phyloP scores from a whole-genome alignment of 2,329 filamentous ascomycete genomes.

The Aschersonia sp. region DNA sequence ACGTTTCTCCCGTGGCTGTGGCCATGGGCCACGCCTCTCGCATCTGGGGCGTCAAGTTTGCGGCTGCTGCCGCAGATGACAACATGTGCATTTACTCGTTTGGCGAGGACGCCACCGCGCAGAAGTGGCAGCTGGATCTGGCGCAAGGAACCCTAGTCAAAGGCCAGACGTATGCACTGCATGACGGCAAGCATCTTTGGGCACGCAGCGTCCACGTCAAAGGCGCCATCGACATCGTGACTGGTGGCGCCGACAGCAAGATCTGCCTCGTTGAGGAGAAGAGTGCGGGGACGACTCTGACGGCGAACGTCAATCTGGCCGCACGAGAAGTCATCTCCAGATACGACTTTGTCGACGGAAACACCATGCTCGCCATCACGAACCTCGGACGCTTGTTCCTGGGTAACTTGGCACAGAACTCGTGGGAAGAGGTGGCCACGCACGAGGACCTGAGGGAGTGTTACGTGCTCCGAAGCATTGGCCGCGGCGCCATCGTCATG shows the following conservation, averaged over 20 bases:
- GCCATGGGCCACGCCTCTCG: conserved; percentile 78
- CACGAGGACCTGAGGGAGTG: conserved; percentile 29
- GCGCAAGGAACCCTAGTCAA: conserved; percentile 28
- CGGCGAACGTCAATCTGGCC: conserved; percentile 17
- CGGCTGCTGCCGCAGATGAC: conserved; percentile 4
- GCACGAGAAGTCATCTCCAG: conserved; percentile 36
- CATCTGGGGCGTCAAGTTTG: conserved; percentile 76
- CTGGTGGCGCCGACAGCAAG: conserved; percentile 75
- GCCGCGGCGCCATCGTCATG: conserved; percentile 25
- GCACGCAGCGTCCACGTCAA: conserved; percentile 36
- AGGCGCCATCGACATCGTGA: conserved; percentile 36
- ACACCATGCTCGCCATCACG: conserved; percentile 39
- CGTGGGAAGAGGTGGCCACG: conserved; percentile 28
- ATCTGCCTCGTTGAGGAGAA: conserved; percentile 30
- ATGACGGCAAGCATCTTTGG: conserved; percentile 88
- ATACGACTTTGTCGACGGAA: conserved; percentile 46
- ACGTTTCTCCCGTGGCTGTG: conserved; percentile 41
- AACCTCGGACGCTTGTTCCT: conserved; percentile 45
- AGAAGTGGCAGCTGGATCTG: conserved; percentile 46
- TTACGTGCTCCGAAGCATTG: conserved; percentile 28
- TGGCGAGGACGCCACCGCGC: conserved; percentile 69
- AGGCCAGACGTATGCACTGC: conserved; percentile 42
- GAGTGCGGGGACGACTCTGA: conserved; percentile 3
- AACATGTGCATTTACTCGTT: conserved; percentile 48
- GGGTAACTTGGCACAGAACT: conserved; percentile 18